Conservation (phyloP, 1,284 basidiomycete genomes). For the Athelia psychrophila region DNA sequence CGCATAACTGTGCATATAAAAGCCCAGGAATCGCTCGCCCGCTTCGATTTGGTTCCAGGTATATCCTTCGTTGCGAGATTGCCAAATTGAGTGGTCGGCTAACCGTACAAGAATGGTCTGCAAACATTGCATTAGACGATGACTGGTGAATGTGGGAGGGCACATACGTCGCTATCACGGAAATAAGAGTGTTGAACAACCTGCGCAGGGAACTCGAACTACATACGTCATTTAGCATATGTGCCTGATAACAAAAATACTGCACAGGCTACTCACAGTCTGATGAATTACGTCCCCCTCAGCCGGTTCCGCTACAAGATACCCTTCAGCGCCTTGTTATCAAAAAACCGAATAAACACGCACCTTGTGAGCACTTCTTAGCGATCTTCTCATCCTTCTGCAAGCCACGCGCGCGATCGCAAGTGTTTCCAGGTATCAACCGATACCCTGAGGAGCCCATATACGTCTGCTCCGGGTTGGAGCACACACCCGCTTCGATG, state of each 20-base stretch:
- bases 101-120: conserved; percentile 87
- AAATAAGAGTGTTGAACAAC: conserved; percentile 87
- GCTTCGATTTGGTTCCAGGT: conserved; percentile 75
- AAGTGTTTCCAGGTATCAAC: conserved; percentile 92
- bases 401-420: conserved; percentile 51
- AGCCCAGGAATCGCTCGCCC: conserved; percentile 69
- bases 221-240: conserved; percentile 7
- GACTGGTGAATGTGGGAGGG: not conserved
- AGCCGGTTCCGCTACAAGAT: conserved; percentile 57
- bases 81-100: conserved; percentile 79
- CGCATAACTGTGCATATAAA: conserved; percentile 84
- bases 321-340: not conserved
- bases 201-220: conserved; percentile 73
- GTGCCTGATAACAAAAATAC: not conserved
- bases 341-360: not conserved
- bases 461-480: conserved; percentile 63
- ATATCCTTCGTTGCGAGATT: conserved; percentile 93
- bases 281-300: conserved; percentile 74
- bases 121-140: conserved; percentile 7
- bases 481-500: conserved; percentile 79
- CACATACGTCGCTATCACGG: conserved; percentile 60
- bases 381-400: conserved; percentile 69
- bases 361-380: conserved; percentile 78
- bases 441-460: conserved; percentile 90
- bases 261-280: conserved; percentile 43